These are phyloP conservation scores for Vaccinium darrowii DNA, from an alignment of 148 eudicot genomes.

Conservation along the genomic window DNA sequence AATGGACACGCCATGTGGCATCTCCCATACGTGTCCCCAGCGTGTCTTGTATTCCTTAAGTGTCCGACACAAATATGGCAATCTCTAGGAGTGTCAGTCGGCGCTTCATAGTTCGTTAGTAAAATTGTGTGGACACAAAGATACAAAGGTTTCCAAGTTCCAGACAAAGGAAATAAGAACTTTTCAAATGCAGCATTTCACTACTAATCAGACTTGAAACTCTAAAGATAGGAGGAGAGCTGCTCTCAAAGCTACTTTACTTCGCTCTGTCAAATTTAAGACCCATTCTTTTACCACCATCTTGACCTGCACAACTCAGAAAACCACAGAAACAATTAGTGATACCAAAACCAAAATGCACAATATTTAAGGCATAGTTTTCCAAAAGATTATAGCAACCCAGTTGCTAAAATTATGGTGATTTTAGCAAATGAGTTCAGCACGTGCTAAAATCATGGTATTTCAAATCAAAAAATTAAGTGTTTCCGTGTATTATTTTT, in stretches of 20 bases:
- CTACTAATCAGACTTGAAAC: background rate
- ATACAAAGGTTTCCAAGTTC: background rate
- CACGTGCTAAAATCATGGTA: too few species aligned
- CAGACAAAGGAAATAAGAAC: background rate
- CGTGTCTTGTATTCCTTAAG: too few species aligned
- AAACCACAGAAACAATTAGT: constrained; percentile 9
- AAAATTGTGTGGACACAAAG: background rate
- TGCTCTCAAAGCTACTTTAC: constrained; percentile 43
- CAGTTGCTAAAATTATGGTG: too few species aligned
- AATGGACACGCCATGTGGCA: too few species aligned
- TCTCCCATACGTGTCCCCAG: too few species aligned
- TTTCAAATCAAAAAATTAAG: too few species aligned
- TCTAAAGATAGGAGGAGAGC: background rate
- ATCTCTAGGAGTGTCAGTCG: too few species aligned
- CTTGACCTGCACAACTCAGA: constrained; percentile 62
- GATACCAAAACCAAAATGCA: background rate
- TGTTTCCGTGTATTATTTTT: too few species aligned
- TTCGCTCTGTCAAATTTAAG: constrained; percentile 87
- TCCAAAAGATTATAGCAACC: too few species aligned
- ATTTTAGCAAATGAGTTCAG: too few species aligned
- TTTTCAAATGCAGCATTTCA: constrained; percentile 5
- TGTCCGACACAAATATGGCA: too few species aligned
- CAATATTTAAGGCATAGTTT: background rate
- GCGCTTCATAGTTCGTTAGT: background rate
- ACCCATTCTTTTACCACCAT: constrained; percentile 93